Evolutionary conservation across 2,329 filamentous ascomycete species (phyloP), one percentile per base, ranked within the genome.

Genomic region (Tetracladium maxilliforme): DNA sequence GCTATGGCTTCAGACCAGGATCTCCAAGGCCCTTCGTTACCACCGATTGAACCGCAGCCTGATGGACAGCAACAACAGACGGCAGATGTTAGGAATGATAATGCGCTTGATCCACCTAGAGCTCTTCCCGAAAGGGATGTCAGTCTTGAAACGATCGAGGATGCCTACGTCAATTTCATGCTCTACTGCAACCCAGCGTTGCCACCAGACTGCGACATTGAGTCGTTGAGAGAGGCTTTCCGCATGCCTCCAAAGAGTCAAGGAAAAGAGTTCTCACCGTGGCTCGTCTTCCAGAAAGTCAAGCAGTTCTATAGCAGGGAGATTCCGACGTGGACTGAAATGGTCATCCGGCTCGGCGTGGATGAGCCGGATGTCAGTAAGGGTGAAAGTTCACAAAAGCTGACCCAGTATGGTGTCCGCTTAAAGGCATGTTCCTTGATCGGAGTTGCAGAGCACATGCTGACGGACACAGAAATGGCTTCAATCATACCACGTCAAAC

Each of bases 401-500:
- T 94, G 30, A 83, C 92, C 47, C 86, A 94, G 47, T 94, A 93
- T 56, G 83, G 82, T 21, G 86, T 94, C 23, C 69, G 86, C 30
- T 56, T 94, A 29, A 94, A 94, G 70, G 81, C 86, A 51, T 42
- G 52, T 42, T 21, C 9, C 16, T 19, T 25, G 11, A 14, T 14
- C 25, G 14, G 17, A 17, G 16, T 14, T 23, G 14, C 6, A 6
- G 14, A 8, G 10, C 14, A 19, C 3, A 16, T 20, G n/a, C 10
- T 29, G 21, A 21, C 26, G 33, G 26, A 18, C 23, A 19, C 40
- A 81, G 80, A 75, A 87, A 43, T 94, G 86, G 86, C 90, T 94
- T 81, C 82, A 83, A 45, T 86, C 84, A 5, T 87, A 92, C 78
- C 86, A 93, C 46, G 72, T 93, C 26, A 82, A 92, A 57, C 80